phyloP scores from a whole-genome alignment of 2,329 filamentous ascomycete species.

The Calonectria pseudoreteaudii region DNA sequence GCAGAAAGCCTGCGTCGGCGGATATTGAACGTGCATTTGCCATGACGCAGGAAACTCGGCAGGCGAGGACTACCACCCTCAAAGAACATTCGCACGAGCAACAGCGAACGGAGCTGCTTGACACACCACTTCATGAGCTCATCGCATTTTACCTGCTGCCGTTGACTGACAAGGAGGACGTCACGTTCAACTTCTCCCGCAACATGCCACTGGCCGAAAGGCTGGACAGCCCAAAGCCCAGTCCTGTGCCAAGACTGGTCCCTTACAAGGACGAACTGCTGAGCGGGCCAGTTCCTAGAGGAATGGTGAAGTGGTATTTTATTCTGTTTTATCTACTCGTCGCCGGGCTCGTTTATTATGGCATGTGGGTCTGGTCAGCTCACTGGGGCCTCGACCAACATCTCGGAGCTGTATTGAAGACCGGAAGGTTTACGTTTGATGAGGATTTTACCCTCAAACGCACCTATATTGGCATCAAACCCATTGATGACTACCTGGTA shows the following conservation, averaged over 20 bases:
- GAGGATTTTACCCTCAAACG: neutral
- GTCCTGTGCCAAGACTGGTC: conserved; percentile 4
- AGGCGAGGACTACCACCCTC: conserved; percentile 1
- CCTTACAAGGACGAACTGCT: conserved; percentile 27
- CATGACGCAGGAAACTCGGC: conserved; percentile 15
- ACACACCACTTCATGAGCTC: conserved; percentile 13
- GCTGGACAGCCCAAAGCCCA: conserved; percentile 10
- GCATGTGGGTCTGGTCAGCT: conserved; percentile 17
- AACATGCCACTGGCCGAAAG: conserved; percentile 23
- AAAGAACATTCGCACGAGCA: conserved; percentile 19
- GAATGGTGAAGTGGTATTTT: conserved; percentile 9
- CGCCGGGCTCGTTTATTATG: conserved; percentile 10
- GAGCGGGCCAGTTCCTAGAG: neutral
- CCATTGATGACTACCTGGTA: conserved; percentile 16
- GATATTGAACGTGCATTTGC: conserved; percentile 11
- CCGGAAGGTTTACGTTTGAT: conserved; percentile 5
- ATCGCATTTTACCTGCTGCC: conserved; percentile 13
- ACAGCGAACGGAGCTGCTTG: conserved; percentile 14
- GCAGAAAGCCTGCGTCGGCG: neutral
- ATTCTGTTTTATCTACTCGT: conserved; percentile 12
- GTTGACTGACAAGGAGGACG: conserved; percentile 8
- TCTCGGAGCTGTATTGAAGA: conserved; percentile 1
- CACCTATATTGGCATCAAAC: conserved; percentile 9
- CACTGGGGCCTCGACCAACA: neutral
- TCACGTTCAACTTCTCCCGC: conserved; percentile 23